These are phyloP conservation scores for Salix koriyanagi DNA, from an alignment of 345 rosid species.

Conservation along the genomic window DNA sequence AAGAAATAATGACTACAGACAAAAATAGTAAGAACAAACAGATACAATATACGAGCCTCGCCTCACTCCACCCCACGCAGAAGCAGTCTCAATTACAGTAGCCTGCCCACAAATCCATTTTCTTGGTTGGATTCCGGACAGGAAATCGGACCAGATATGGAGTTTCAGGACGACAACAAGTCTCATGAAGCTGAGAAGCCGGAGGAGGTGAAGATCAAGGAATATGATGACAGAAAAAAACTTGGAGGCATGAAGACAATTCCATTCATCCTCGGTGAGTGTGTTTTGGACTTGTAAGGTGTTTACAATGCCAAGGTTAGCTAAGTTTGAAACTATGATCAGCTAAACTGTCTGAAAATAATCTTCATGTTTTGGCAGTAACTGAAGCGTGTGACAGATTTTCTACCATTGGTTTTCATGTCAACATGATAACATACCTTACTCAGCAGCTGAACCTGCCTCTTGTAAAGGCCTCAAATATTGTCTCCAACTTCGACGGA, in stretches of 20 bases:
- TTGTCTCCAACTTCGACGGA: slow-evolving; percentile 54
- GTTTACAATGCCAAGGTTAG: neutral
- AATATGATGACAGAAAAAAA: slow-evolving; percentile 10
- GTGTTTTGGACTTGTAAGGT: neutral
- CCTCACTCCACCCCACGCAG: too few relatives aligned
- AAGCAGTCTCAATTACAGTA: neutral
- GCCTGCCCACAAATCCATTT: neutral
- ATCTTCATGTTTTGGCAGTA: slow-evolving; percentile 26
- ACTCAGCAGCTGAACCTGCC: slow-evolving; percentile 57
- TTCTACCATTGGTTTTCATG: slow-evolving; percentile 40
- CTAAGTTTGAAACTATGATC: neutral
- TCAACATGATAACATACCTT: slow-evolving; percentile 58
- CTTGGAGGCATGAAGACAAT: slow-evolving; percentile 49
- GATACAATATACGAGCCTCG: too few relatives aligned
- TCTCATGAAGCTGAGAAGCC: neutral
- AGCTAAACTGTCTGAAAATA: neutral
- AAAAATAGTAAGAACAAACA: too few relatives aligned
- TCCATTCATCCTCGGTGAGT: slow-evolving; percentile 53
- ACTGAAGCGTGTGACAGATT: slow-evolving; percentile 58
- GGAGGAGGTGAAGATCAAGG: neutral
- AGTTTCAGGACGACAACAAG: neutral
- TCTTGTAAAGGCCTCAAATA: slow-evolving; percentile 54
- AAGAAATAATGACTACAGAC: too few relatives aligned
- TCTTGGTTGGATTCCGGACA: neutral
- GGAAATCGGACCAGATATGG: neutral